Base-by-base conservation (phyloP, 768 basidiomycete species). In the Fistulinella prunicolor region DNA sequence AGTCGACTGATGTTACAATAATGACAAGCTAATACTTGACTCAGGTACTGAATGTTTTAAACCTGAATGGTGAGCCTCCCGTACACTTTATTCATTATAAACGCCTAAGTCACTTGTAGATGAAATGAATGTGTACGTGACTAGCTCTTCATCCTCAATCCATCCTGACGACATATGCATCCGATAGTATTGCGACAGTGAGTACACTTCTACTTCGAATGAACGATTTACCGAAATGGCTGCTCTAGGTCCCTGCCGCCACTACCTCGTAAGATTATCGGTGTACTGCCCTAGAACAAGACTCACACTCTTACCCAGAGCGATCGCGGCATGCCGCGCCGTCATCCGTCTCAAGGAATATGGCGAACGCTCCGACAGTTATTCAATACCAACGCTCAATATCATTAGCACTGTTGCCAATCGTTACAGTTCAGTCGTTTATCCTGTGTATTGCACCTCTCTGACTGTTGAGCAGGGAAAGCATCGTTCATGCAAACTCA, bases 291-390 rank as follows among this genome's bases (percentile, higher is more conserved):
- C 17, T 34, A 3, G 14, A 42, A 17, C 6, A n/a, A 29, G 10
- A 7, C 51, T 61, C 20, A 61, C 28, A 10, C 29, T 37, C n/a
- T 34, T 44, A 30, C 17, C n/a, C 39, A 61, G 60, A 36, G 60
- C 61, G 9, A 10, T 61, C 46, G 82, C 83, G 19, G 80, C 85
- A 23, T 83, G 83, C 62, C 78, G 85, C 37, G 60, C 82, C 23
- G 85, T 86, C 38, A 82, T 85, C 61, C 75, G 82, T 50, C 70
- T 87, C 20, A 74, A 79, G 30, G 81, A 83, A 44, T 82, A 79
- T 54, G 76, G 69, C 54, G 36, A 67, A 57, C 46, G 45, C 17
- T 35, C 59, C n/a, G 29, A 41, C n/a, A 32, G 4, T 12, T 57
- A 49, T 38, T 52, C 49, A 10, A 39, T 49, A n/a, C 61, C 60